Conservation (phyloP, 2,329 filamentous ascomycete genomes). For the Elsinoe batatas region DNA sequence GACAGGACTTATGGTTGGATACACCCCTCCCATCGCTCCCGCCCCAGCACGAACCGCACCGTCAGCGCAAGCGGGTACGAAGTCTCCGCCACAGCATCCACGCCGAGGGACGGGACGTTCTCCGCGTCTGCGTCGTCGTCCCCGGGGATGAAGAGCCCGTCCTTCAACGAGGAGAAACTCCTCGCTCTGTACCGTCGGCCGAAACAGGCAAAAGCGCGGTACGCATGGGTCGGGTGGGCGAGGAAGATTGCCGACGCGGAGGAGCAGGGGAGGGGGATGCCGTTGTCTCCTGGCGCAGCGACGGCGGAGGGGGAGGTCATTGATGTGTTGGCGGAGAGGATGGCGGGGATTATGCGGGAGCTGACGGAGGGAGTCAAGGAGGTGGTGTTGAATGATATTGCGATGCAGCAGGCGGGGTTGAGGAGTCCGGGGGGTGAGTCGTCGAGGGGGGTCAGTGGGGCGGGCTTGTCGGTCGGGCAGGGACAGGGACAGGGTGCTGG, state of each 20-base stretch:
- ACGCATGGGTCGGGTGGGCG: slow-evolving; percentile 37
- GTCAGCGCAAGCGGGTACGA: slow-evolving; percentile 23
- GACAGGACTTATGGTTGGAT: slow-evolving; percentile 25
- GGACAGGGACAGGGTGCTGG: not conserved
- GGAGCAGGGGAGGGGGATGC: not conserved
- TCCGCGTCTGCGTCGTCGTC: not conserved
- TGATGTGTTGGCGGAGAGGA: not conserved
- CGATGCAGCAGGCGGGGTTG: not conserved
- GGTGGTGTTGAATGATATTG: not conserved
- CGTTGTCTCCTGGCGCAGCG: not conserved
- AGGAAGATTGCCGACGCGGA: slow-evolving; percentile 25
- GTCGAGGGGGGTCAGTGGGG: not conserved
- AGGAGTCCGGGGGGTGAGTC: not conserved
- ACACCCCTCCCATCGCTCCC: not conserved
- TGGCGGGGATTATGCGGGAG: not conserved
- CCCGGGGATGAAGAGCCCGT: not conserved
- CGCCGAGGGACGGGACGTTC: not conserved
- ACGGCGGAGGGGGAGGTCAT: not conserved
- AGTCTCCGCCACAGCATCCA: slow-evolving; percentile 21
- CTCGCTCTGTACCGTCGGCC: slow-evolving; percentile 28
- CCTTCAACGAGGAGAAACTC: slow-evolving; percentile 33
- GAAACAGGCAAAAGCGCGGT: slow-evolving; percentile 26
- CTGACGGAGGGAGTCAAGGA: slow-evolving; percentile 7
- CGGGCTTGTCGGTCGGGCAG: not conserved
- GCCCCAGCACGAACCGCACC: slow-evolving; percentile 15